Percentiles rank a stretch among this genome's conserved stretches.
phyloP scores from a whole-genome alignment of 2,329 filamentous ascomycete genomes.

The Colletotrichum karsti region DNA sequence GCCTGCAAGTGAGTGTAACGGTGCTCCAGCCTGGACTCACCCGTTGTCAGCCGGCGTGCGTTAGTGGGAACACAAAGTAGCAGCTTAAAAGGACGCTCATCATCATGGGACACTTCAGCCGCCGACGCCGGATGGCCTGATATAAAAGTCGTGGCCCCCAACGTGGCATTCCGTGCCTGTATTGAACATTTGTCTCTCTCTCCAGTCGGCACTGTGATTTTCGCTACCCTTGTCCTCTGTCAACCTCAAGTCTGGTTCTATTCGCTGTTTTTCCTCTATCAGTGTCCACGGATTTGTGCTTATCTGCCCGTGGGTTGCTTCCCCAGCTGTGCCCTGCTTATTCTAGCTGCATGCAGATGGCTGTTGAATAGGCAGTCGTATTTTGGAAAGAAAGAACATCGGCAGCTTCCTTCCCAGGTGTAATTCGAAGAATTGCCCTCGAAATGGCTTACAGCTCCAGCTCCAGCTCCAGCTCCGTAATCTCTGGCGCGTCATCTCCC shows the following conservation, averaged over 20 bases:
- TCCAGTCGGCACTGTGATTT: no score
- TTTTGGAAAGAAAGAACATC: not conserved
- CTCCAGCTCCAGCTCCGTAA: conserved; percentile 6
- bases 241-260: not conserved
- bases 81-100: not conserved
- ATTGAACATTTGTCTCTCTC: no score
- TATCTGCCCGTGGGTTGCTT: no score
- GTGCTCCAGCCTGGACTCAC: not conserved
- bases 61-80: not conserved
- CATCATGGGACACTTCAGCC: not conserved
- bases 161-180: not conserved
- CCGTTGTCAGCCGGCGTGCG: not conserved
- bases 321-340: no score
- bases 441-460: conserved; percentile 6
- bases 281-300: not conserved
- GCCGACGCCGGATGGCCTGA: not conserved
- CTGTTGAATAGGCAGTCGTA: not conserved
- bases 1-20: not conserved
- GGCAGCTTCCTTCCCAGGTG: not conserved
- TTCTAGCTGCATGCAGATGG: no score
- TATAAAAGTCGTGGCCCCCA: not conserved
- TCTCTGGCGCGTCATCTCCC: not conserved
- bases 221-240: not conserved
- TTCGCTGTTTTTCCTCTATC: not conserved
- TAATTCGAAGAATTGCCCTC: not conserved